phyloP scores from a whole-genome alignment of 345 rosid species.

The Citrus medica region DNA sequence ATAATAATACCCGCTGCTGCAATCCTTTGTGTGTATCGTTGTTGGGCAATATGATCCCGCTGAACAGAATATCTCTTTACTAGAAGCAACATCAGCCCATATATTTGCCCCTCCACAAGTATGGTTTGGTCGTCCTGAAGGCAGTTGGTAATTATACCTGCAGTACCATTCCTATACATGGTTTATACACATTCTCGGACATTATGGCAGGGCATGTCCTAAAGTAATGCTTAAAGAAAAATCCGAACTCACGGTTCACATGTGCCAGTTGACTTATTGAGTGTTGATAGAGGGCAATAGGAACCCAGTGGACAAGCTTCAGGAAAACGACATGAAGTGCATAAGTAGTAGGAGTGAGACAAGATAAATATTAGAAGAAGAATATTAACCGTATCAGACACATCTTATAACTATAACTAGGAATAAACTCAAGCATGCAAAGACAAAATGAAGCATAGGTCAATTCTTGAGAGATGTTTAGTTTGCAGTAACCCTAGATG shows the following conservation, averaged over 20 bases:
- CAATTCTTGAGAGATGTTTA: neutral
- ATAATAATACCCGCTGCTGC: slow-evolving; percentile 52
- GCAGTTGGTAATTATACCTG: slow-evolving; percentile 83
- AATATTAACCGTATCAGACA: neutral
- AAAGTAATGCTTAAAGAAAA: slow-evolving; percentile 6
- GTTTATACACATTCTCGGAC: neutral
- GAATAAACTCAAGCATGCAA: neutral
- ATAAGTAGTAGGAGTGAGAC: neutral
- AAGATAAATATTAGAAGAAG: neutral
- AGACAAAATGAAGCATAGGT: neutral
- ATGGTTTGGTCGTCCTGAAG: slow-evolving; percentile 67
- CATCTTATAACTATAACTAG: neutral
- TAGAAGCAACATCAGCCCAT: slow-evolving; percentile 75
- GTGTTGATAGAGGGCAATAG: slow-evolving; percentile 54
- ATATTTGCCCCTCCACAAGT: slow-evolving; percentile 94
- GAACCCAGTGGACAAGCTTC: slow-evolving; percentile 78
- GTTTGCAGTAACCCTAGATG: neutral
- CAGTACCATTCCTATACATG: slow-evolving; percentile 11
- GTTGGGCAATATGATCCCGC: slow-evolving; percentile 62
- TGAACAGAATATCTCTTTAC: slow-evolving; percentile 78
- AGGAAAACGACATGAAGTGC: slow-evolving; percentile 11
- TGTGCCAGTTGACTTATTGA: slow-evolving; percentile 43
- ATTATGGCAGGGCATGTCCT: neutral
- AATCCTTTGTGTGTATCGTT: slow-evolving; percentile 29
- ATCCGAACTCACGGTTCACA: slow-evolving; percentile 64